phyloP scores from a whole-genome alignment of 176 grass and related monocot genomes.

The Cenchrus purpureus region DNA sequence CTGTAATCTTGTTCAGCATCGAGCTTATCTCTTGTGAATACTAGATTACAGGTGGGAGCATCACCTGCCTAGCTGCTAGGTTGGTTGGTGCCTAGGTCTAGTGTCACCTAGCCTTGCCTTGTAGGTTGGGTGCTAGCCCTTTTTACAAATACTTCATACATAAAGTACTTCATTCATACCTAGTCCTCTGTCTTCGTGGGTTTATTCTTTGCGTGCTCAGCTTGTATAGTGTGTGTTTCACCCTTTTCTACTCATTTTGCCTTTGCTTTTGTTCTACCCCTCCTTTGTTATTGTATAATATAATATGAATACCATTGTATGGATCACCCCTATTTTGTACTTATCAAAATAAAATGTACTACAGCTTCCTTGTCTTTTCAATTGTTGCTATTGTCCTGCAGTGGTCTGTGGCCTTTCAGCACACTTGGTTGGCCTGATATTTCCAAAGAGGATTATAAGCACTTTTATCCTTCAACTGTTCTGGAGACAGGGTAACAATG shows the following conservation, averaged over 20 bases:
- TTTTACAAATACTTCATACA: constrained; percentile 23
- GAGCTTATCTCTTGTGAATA: no score
- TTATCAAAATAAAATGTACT: not conserved
- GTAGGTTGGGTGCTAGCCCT: not conserved
- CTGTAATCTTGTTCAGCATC: no score
- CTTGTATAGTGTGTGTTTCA: not conserved
- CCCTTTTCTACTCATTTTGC: not conserved
- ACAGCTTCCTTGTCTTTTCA: constrained; percentile 33
- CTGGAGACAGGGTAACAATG: constrained; percentile 82
- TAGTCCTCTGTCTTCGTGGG: not conserved
- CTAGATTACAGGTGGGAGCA: no score
- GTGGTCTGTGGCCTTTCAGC: constrained; percentile 97
- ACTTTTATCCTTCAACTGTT: constrained; percentile 90
- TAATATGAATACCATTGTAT: not conserved
- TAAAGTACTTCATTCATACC: constrained; percentile 2
- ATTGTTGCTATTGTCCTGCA: constrained; percentile 55
- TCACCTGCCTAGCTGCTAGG: not conserved
- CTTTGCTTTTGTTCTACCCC: not conserved
- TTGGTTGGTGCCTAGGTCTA: not conserved
- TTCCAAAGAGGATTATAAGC: constrained; percentile 82
- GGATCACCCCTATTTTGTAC: not conserved
- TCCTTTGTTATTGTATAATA: not conserved
- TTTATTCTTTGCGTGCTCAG: not conserved
- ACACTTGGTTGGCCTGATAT: constrained; percentile 97
- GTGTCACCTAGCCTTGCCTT: not conserved